phyloP scores from a whole-genome alignment of 2,329 filamentous ascomycete genomes.

The Talaromyces atroroseus region DNA sequence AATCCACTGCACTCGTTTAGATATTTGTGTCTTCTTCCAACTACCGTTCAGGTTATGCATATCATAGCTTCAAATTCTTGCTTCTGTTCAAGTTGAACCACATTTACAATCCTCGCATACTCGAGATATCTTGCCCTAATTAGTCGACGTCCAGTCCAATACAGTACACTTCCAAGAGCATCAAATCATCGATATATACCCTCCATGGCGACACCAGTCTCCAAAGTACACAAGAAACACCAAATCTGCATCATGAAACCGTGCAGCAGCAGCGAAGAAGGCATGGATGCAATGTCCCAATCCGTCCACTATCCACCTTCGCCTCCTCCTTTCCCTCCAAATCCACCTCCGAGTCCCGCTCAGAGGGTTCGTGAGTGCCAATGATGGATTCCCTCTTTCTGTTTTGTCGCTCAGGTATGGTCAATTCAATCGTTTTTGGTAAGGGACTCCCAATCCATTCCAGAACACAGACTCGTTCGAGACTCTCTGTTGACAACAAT shows the following conservation, averaged over 20 bases:
- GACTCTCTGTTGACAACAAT: neutral
- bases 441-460: neutral
- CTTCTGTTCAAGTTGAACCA: neutral
- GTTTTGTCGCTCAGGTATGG: neutral
- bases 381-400: neutral
- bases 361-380: neutral
- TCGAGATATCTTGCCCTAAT: neutral
- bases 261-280: neutral
- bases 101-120: neutral
- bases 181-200: neutral
- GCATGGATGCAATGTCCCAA: neutral
- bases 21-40: neutral
- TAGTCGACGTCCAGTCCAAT: neutral
- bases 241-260: neutral
- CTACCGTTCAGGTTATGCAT: neutral
- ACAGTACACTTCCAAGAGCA: no score
- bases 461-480: neutral
- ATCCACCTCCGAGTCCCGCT: conserved; percentile 37
- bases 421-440: neutral
- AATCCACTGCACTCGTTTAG: neutral
- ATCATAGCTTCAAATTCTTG: neutral
- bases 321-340: conserved; percentile 32
- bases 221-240: neutral
- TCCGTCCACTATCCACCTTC: conserved; percentile 22
- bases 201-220: neutral